A percentile compares a stretch with the other conserved stretches of the same genome.
Evolutionary conservation across 257 asterid species (phyloP).

Genomic region (Nicotiana obtusifolia): DNA sequence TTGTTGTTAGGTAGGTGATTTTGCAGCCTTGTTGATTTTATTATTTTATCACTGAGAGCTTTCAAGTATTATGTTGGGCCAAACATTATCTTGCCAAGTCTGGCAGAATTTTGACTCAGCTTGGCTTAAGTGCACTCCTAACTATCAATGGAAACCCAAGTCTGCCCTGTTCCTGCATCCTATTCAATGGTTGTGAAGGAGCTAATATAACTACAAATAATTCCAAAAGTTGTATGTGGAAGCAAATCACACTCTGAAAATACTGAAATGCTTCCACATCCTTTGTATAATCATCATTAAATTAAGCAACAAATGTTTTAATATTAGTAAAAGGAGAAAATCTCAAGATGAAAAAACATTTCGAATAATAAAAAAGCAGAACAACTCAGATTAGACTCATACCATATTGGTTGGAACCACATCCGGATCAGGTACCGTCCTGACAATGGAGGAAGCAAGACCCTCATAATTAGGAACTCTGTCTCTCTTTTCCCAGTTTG

Average conservation of each 20-base stretch:
- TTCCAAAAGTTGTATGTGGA: not conserved
- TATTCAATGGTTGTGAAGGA: not conserved
- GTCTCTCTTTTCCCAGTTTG: slow-evolving; percentile 71
- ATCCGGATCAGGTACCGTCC: slow-evolving; percentile 39
- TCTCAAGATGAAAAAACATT: not conserved
- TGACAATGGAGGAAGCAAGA: slow-evolving; percentile 46
- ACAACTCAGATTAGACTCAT: not conserved
- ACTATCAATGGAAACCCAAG: not conserved
- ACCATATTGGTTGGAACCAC: slow-evolving; percentile 22
- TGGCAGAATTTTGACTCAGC: not conserved
- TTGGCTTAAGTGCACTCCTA: not conserved
- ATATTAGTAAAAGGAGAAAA: not conserved
- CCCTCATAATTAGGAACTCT: slow-evolving; percentile 47
- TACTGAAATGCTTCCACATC: not conserved
- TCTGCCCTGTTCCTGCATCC: not conserved
- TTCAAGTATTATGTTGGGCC: not conserved
- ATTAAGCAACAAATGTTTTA: not conserved
- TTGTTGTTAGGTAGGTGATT: not conserved
- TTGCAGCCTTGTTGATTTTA: not conserved
- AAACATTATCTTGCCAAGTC: not conserved
- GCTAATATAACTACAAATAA: not conserved
- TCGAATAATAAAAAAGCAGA: not conserved
- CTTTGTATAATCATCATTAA: not conserved
- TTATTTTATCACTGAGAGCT: slow-evolving; percentile 3
- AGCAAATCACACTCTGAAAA: not conserved